phyloP scores from a whole-genome alignment of 495 filamentous ascomycete genomes.

The Penicillium samsonianum region DNA sequence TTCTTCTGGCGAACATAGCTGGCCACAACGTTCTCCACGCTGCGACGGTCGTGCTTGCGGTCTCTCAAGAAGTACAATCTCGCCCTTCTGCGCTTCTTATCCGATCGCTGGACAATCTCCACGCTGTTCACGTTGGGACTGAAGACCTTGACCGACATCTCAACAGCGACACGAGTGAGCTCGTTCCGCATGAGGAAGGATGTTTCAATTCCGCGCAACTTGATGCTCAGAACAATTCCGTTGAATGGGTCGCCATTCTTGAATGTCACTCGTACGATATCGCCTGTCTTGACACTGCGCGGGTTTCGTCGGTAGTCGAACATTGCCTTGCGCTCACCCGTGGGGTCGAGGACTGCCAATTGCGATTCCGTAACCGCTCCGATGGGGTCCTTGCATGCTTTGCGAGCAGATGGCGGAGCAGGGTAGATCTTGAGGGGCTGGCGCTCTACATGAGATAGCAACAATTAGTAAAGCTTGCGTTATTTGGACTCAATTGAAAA shows the following conservation, averaged over 20 bases:
- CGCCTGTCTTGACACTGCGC: constrained; percentile 74
- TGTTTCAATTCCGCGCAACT: constrained; percentile 81
- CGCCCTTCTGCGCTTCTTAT: constrained; percentile 84
- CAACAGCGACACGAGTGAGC: constrained; percentile 80
- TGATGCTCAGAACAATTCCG: constrained; percentile 82
- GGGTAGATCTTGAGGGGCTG: constrained; percentile 56
- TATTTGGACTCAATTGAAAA: background rate
- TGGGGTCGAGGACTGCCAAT: constrained; percentile 75
- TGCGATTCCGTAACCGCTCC: constrained; percentile 62
- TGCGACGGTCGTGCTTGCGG: constrained; percentile 67
- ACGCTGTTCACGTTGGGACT: constrained; percentile 84
- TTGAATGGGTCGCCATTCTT: constrained; percentile 86
- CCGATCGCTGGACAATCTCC: constrained; percentile 85
- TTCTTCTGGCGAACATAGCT: constrained; percentile 65
- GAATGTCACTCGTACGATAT: constrained; percentile 86
- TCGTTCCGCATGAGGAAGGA: constrained; percentile 81
- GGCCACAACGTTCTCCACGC: constrained; percentile 69
- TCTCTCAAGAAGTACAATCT: constrained; percentile 87
- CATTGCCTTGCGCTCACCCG: constrained; percentile 73
- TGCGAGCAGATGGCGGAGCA: constrained; percentile 49
- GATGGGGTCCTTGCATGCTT: constrained; percentile 61
- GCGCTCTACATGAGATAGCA: constrained; percentile 28
- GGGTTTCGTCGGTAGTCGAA: constrained; percentile 72
- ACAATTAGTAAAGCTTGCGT: constrained; percentile 14
- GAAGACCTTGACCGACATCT: constrained; percentile 97